These are phyloP conservation scores for Perkinsus olseni DNA, from an alignment of 169 alveolate genomes.

Conservation along the genomic window DNA sequence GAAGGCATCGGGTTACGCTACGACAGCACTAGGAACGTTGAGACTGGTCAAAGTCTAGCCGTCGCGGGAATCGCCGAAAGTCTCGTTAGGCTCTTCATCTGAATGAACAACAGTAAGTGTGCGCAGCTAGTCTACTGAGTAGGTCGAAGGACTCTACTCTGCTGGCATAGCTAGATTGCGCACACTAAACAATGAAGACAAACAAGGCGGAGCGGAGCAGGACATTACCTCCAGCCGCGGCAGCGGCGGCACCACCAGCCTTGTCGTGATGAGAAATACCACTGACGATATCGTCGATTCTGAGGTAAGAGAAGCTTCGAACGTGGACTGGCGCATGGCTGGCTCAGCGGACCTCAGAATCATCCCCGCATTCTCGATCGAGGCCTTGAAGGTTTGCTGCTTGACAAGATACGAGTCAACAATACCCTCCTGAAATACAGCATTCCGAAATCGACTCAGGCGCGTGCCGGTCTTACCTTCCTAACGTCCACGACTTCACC, in stretches of 20 bases:
- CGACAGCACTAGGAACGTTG: neutral
- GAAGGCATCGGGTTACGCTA: too few species aligned
- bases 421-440: conserved; percentile 61
- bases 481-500: conserved; percentile 80
- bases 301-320: conserved; percentile 33
- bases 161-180: neutral
- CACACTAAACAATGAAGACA: neutral
- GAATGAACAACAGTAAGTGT: neutral
- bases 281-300: conserved; percentile 92
- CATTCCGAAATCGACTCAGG: conserved; percentile 22
- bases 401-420: conserved; percentile 91
- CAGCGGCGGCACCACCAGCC: conserved; percentile 5
- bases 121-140: neutral
- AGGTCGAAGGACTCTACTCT: neutral
- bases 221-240: conserved; percentile 13
- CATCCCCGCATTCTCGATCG: conserved; percentile 66
- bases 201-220: neutral
- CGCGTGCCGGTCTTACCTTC: conserved; percentile 38
- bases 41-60: conserved; percentile 4
- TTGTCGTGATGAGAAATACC: conserved; percentile 69
- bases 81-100: conserved; percentile 14
- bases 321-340: neutral
- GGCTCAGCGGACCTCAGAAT: neutral
- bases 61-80: conserved; percentile 34
- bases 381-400: conserved; percentile 87